Evolutionary conservation across 371 early-diverging fungal genomes (phyloP).

Genomic region (Mortierella sp.): DNA sequence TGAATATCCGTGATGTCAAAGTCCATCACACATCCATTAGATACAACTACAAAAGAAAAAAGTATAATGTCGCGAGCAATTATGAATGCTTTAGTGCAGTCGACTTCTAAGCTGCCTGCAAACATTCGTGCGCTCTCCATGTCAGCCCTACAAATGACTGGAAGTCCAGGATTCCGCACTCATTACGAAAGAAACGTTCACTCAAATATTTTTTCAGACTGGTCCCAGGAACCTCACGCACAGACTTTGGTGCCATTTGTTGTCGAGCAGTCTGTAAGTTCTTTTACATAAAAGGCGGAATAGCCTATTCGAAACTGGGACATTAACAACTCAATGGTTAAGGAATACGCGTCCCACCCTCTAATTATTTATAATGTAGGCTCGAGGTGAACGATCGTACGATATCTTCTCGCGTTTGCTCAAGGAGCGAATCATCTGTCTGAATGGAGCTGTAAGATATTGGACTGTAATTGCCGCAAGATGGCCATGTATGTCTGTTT

Average conservation of each 20-base stretch:
- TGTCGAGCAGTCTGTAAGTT: conserved; percentile 78
- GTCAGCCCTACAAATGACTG: conserved; percentile 15
- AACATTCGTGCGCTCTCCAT: conserved; percentile 21
- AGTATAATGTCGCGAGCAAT: conserved; percentile 26
- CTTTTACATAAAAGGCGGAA: background rate
- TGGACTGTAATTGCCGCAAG: background rate
- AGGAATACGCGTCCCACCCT: background rate
- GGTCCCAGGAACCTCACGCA: conserved; percentile 50
- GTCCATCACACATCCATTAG: background rate
- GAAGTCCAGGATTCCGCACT: conserved; percentile 11
- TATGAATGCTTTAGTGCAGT: conserved; percentile 15
- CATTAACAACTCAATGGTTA: no score
- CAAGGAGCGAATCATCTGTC: conserved; percentile 96
- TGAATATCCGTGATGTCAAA: no score
- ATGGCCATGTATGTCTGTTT: background rate
- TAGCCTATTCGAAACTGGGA: background rate
- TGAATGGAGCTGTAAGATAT: conserved; percentile 86
- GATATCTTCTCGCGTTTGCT: conserved; percentile 97
- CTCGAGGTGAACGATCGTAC: conserved; percentile 86
- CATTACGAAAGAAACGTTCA: background rate
- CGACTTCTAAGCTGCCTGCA: conserved; percentile 12
- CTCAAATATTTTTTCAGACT: conserved; percentile 38
- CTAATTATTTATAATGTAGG: conserved; percentile 51
- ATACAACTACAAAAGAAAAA: background rate
- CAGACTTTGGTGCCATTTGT: conserved; percentile 79